Evolutionary conservation across 805 yeast species (phyloP), one percentile per base, ranked within the genome.

Genomic region (Zygosaccharomyces lentus): DNA sequence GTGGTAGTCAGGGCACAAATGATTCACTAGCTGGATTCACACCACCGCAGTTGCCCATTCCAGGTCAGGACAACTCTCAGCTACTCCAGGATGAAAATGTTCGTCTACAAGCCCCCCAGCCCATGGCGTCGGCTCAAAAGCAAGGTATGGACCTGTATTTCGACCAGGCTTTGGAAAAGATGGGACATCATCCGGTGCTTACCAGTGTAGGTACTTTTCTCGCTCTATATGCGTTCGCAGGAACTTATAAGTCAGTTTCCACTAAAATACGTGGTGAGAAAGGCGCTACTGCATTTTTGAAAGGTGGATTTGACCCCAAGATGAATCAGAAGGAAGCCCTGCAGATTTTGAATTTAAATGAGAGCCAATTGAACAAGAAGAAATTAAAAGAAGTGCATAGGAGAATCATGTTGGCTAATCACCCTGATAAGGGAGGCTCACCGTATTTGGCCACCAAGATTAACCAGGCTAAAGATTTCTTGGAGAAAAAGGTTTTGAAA

Each of bases 361-460:
- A 85, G 63, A 71, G 79, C 30, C 80, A 76, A 17, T 67, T 81
- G 59, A 73, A 78, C 34, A 80, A 78, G 65, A 76, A 81, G 49
- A 81, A 75, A 57, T 72, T 89, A 58, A 90, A 87, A 64, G 96
- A 87, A 53, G 82, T 80, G 45, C 96, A 89, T 66, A 80, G 96
- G 68, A 77, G 76, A 59, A 82, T 88, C 62, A 89, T 89, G 96
- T 70, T 88, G 71, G 81, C 89, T 37, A 89, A 89, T 66, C 97
- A 89, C 62, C 97, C 97, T 13, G 97, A 89, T 70, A 85, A 84
- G 65, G 97, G 97, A 38, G 97, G 97, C 5, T 84, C 95, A 6
- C 86, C 95, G 38, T 87, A 78, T 61, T 65, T 89, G 66, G 96
- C 96, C 40, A 84, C 95, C 40, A 89, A 89, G 72, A 87, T 89